These are phyloP conservation scores for Naganishia friedmannii DNA, from an alignment of 768 basidiomycete genomes.

Conservation along the genomic window DNA sequence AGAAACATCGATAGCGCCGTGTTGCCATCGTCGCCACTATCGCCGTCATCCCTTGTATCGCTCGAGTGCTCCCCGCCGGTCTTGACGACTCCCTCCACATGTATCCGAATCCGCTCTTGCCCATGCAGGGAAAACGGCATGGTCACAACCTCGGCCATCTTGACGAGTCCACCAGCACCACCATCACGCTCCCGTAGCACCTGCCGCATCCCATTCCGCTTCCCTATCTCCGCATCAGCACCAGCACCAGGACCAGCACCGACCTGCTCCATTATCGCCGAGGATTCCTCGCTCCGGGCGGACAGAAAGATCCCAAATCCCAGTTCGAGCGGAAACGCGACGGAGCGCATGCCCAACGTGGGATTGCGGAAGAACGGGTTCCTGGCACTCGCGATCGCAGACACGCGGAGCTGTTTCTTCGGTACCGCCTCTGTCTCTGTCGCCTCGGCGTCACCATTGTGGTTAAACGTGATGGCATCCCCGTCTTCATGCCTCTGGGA, in stretches of 20 bases:
- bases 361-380: constrained; percentile 37
- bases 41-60: not conserved
- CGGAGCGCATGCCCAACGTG: constrained; percentile 23
- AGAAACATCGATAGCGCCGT: constrained; percentile 43
- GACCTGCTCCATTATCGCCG: not conserved
- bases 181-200: too few species aligned
- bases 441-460: too few species aligned
- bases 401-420: constrained; percentile 13
- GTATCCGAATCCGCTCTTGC: constrained; percentile 18
- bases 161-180: not conserved
- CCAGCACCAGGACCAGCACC: not conserved
- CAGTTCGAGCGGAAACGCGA: constrained; percentile 39
- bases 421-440: not conserved
- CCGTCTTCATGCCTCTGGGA: not conserved
- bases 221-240: constrained; percentile 13
- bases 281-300: not conserved
- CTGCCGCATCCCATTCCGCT: too few species aligned
- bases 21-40: not conserved
- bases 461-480: too few species aligned
- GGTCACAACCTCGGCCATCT: constrained; percentile 48
- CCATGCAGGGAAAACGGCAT: constrained; percentile 38
- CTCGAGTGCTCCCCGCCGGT: constrained; percentile 21
- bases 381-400: constrained; percentile 39
- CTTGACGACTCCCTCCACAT: constrained; percentile 37
- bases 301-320: constrained; percentile 45